A percentile compares a stretch with the other conserved stretches of the same genome.
Evolutionary conservation across 768 basidiomycete genomes (phyloP).

Genomic region (Mycena alexandri): DNA sequence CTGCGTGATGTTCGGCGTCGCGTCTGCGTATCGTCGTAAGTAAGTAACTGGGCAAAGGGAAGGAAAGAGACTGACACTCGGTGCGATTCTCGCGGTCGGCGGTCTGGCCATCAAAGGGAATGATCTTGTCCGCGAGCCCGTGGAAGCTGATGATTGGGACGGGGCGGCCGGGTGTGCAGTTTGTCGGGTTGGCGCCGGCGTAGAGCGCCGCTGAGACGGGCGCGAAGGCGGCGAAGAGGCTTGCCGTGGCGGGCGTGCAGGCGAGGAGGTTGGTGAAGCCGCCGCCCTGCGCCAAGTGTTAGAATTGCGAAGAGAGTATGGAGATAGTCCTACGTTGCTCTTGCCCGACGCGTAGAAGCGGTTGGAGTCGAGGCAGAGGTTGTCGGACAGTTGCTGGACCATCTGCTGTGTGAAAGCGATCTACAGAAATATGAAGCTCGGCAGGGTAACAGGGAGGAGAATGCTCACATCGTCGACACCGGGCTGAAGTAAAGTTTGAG

Average conservation of each 20-base stretch:
- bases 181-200: constrained; percentile 32
- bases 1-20: constrained; percentile 35
- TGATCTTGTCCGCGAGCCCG: constrained; percentile 15
- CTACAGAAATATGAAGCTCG: not conserved
- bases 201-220: constrained; percentile 36
- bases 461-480: constrained; percentile 32
- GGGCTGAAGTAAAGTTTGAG: not conserved
- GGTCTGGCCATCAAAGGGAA: constrained; percentile 13
- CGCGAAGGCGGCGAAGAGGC: constrained; percentile 35
- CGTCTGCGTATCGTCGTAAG: constrained; percentile 10
- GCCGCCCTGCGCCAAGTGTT: constrained; percentile 17
- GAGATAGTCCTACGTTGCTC: constrained; percentile 17
- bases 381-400: constrained; percentile 27
- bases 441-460: not conserved
- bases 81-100: constrained; percentile 24
- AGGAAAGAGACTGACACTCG: constrained; percentile 24
- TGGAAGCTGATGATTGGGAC: constrained; percentile 38
- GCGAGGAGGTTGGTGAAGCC: constrained; percentile 38
- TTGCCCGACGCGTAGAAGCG: constrained; percentile 37
- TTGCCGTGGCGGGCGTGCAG: constrained; percentile 33
- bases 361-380: constrained; percentile 37
- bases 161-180: constrained; percentile 29
- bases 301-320: not conserved
- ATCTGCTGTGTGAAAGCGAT: constrained; percentile 34
- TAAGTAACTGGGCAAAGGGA: not conserved